Base-by-base conservation (phyloP, 495 filamentous ascomycete genomes). In the Tuber magnatum region DNA sequence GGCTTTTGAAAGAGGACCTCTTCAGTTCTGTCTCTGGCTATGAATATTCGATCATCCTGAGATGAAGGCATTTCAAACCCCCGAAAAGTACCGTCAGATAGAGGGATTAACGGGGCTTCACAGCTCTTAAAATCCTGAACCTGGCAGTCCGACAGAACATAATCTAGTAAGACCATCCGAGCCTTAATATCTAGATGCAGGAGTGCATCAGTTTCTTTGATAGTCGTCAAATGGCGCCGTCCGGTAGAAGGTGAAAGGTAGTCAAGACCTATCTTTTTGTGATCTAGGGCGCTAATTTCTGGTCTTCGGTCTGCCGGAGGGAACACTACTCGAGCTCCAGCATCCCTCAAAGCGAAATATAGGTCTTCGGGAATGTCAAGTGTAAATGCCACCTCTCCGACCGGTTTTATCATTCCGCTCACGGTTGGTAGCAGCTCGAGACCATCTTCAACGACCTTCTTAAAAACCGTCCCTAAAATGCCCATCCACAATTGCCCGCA, bases 71-170 rank as follows among this genome's bases (percentile, higher is more conserved):
- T 12, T 10, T 51, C 20, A 32, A 81, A 79, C 35, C 61, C 32
- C 48, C 69, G 68, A 70, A 80, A 81, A 41, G 42, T 44, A 24
- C 72, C 79, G 32, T 74, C 71, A 39, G 41, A 65, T 18, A 71
- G 44, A 56, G 80, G 80, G 22, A 81, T 43, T 18, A 81, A 56
- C 35, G 73, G 80, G 40, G 80, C 79, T n/a, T 69, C 32, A 28
- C 76, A 81, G 24, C 41, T 71, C 7, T 70, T 71, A 65, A 81
- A 68, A 48, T 69, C 75, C 38, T 38, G 65, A 73, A 76, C 78
- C 39, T 74, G 8, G 43, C 28, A 41, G 42, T 81, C 80, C 12
- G 72, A 81, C 68, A 81, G 43, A 28, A 81, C 65, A 68, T 81
- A 81, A 40, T 79, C 79, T 40, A 81, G 65, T 28, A 81, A 74